Conservation (phyloP, 805 yeast species). For the Starmerella stigmatis region DNA sequence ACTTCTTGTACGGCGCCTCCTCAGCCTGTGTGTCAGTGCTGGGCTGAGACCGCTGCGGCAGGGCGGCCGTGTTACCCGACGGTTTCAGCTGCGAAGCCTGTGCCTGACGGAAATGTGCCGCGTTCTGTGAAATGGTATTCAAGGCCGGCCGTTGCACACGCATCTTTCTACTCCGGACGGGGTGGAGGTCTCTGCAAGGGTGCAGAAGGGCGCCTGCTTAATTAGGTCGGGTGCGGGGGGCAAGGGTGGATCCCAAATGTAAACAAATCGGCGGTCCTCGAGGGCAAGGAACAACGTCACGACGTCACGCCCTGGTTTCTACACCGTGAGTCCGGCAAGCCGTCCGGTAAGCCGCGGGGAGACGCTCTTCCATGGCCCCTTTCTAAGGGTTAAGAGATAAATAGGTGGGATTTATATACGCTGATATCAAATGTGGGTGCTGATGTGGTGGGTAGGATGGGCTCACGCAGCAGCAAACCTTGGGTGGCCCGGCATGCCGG, state of each 20-base stretch:
- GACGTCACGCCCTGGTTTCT: too few species aligned
- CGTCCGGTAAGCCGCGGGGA: too few species aligned
- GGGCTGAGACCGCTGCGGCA: neutral
- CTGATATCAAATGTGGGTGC: neutral
- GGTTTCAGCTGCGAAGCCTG: neutral
- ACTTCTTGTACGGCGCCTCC: slow-evolving; percentile 22
- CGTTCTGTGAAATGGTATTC: neutral
- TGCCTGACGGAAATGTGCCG: neutral
- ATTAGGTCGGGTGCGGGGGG: neutral
- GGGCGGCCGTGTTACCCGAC: neutral
- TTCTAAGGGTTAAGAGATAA: too few species aligned
- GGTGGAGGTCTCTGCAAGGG: neutral
- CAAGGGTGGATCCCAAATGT: slow-evolving; percentile 1
- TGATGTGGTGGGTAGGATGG: neutral
- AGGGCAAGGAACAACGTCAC: too few species aligned
- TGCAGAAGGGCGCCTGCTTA: neutral
- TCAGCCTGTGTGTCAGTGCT: neutral
- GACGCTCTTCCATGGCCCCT: too few species aligned
- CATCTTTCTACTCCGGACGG: neutral
- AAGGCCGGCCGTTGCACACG: neutral
- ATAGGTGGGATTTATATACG: neutral
- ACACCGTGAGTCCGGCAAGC: too few species aligned
- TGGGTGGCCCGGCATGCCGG: neutral
- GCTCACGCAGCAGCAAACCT: neutral
- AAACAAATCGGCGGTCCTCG: too few species aligned